Base-by-base conservation (phyloP, 331 rosid genomes). In the Prunus yedoensis region DNA sequence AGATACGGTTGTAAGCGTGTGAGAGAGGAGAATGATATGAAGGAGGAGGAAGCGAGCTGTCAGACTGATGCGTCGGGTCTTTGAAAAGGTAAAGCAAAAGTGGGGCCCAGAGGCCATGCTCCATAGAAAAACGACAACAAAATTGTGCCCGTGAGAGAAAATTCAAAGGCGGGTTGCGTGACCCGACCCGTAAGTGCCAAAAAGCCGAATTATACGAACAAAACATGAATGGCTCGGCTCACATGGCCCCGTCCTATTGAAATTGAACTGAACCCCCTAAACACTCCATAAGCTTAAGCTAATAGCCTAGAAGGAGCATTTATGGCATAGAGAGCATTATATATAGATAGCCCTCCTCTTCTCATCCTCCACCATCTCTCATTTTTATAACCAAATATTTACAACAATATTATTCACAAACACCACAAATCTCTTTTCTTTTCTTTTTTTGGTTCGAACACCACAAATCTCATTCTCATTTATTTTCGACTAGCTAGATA, bases 41-140 rank as follows among this genome's bases (percentile, higher is more conserved):
- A 47, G 15, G 52, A 47, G 5, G 5, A 13, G 13, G 52, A 4
- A 5, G 52, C 52, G 8, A 72, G 85, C 85, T 87, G 89, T 85
- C 89, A 83, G 69, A 83, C 89, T 90, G 86, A 91, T 93, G 95
- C 84, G 83, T 86, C 27, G 87, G 90, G 87, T 79, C 81, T 77
- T 53, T 17, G 53, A 27, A 27, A n/a, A n/a, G 74, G 70, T 71
- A 2, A 66, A 72, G 76, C 74, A 47, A 1, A 12, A 13, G 8
- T 10, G 54, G 82, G 68, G 60, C 83, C 93, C 87, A 78, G 30
- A n/a, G 17, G 23, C 16, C 49, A 12, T 7, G 61, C 38, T 77
- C 52, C 30, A 18, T n/a, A 59, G 46, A 32, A 46, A 77, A 74
- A 86, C 83, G 88, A 84, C 96, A 76, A 79, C 59, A 45, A 8